Evolutionary conservation across 1,284 basidiomycete genomes (phyloP), one percentile per base, ranked within the genome.

Genomic region (Pholiota adiposa): DNA sequence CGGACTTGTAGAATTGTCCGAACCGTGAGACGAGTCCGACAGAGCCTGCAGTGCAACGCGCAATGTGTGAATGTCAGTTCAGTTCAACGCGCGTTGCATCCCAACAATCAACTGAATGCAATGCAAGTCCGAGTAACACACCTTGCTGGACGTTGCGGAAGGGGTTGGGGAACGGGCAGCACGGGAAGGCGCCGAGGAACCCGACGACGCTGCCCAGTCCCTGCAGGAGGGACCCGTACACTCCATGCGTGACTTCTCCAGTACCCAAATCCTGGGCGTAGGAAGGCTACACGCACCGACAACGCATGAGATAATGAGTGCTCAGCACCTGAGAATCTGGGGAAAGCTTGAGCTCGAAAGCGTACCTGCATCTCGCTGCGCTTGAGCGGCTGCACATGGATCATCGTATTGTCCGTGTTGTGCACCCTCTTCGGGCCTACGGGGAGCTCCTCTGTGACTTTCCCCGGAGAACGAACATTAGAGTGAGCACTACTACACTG

Each of bases 1-100:
- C 95, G 5, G 92, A 88, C 74, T 92, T 93, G 86, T 96, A 96
- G 83, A 97, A 97, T 73, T 96, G 86, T 59, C 96, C 95, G 72
- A 97, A 97, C 57, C 95, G 89, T 51, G 90, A 88, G 69, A 98
- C 87, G 56, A 98, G 83, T 58, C 96, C 96, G 65, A 97, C 95
- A 50, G 91, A 89, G 53, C 92, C 89, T 92, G n/a, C n/a, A n/a
- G n/a, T n/a, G n/a, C n/a, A n/a, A n/a, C n/a, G n/a, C n/a, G n/a
- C n/a, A n/a, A 66, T 23, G 53, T 53, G 68, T 11, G 18, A 31
- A 40, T 41, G 54, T 66, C 33, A 55, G 27, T 33, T 27, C 27
- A 11, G 36, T 11, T 38, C 5, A 27, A 14, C 54, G n/a, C n/a
- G n/a, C n/a, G n/a, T n/a, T n/a, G n/a, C n/a, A 21, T 53, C 49